These are phyloP conservation scores for Parastagonospora nodorum DNA, from an alignment of 2,329 filamentous ascomycete species.

Conservation along the genomic window DNA sequence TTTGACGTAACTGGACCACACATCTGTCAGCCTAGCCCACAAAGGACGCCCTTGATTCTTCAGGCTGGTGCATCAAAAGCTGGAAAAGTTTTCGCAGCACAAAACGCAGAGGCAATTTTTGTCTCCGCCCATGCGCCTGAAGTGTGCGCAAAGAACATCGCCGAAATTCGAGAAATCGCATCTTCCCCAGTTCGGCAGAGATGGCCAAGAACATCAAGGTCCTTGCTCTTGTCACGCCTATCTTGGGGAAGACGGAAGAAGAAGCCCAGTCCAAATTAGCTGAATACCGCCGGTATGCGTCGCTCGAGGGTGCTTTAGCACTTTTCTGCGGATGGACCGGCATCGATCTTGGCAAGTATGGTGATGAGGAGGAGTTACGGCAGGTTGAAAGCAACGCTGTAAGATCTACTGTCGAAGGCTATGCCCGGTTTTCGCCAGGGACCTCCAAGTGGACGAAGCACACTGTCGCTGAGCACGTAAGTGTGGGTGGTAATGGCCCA, in stretches of 20 bases:
- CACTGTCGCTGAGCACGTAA: slow-evolving; percentile 70
- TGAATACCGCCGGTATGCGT: slow-evolving; percentile 66
- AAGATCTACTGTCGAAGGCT: slow-evolving; percentile 61
- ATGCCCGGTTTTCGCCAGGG: slow-evolving; percentile 61
- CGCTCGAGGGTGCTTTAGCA: slow-evolving; percentile 69
- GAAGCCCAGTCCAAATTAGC: slow-evolving; percentile 68
- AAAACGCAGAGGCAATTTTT: slow-evolving; percentile 74
- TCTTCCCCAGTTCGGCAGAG: slow-evolving; percentile 58
- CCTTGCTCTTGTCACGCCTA: slow-evolving; percentile 15
- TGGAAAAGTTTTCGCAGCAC: slow-evolving; percentile 69
- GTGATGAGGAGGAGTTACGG: slow-evolving; percentile 66
- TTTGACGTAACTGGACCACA: slow-evolving; percentile 67
- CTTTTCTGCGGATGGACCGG: slow-evolving; percentile 78
- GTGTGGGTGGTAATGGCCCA: slow-evolving; percentile 69
- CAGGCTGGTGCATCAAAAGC: slow-evolving; percentile 72
- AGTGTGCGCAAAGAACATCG: slow-evolving; percentile 65
- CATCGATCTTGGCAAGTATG: slow-evolving; percentile 65
- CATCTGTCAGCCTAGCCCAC: slow-evolving; percentile 68
- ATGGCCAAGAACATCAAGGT: slow-evolving; percentile 68
- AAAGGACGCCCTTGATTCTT: slow-evolving; percentile 70
- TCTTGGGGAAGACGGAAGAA: slow-evolving; percentile 58
- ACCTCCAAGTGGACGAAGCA: slow-evolving; percentile 74
- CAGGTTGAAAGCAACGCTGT: slow-evolving; percentile 67
- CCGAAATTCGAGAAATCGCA: slow-evolving; percentile 65
- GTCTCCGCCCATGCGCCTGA: slow-evolving; percentile 68